phyloP scores from a whole-genome alignment of 805 yeast genomes.

The Ogataea pini region DNA sequence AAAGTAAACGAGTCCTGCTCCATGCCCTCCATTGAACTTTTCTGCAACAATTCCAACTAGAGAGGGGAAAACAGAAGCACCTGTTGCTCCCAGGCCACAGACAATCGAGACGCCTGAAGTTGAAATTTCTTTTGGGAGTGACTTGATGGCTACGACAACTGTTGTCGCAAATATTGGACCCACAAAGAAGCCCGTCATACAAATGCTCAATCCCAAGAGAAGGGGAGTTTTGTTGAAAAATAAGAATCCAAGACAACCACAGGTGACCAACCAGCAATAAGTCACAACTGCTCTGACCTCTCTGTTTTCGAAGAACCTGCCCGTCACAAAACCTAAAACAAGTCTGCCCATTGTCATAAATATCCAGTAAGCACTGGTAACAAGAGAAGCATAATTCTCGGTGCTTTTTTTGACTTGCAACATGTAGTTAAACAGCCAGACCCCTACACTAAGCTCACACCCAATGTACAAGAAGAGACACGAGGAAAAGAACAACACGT shows the following conservation, averaged over 20 bases:
- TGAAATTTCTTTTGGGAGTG: conserved; percentile 60
- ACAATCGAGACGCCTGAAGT: conserved; percentile 72
- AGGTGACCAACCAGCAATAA: conserved; percentile 39
- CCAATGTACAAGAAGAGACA: conserved; percentile 52
- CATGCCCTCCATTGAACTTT: conserved; percentile 28
- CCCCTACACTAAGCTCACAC: conserved; percentile 53
- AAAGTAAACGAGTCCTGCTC: conserved; percentile 36
- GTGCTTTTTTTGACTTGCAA: conserved; percentile 40
- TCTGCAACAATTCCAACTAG: conserved; percentile 53
- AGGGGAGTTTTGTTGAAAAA: conserved; percentile 23
- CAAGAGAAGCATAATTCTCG: conserved; percentile 43
- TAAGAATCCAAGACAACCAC: conserved; percentile 38
- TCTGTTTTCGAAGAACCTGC: conserved; percentile 40
- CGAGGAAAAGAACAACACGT: conserved; percentile 43
- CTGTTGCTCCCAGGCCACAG: conserved; percentile 80
- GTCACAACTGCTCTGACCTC: conserved; percentile 43
- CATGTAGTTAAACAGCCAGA: conserved; percentile 52
- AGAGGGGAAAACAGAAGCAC: conserved; percentile 76
- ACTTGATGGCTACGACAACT: conserved; percentile 60
- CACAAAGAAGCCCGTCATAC: conserved; percentile 47
- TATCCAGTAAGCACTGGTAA: conserved; percentile 54
- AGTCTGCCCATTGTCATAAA: conserved; percentile 52
- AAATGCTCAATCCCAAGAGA: conserved; percentile 39
- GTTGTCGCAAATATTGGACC: conserved; percentile 70
- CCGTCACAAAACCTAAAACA: conserved; percentile 49